Evolutionary conservation across 2,329 filamentous ascomycete genomes (phyloP).

Genomic region (Penicillium sp.): DNA sequence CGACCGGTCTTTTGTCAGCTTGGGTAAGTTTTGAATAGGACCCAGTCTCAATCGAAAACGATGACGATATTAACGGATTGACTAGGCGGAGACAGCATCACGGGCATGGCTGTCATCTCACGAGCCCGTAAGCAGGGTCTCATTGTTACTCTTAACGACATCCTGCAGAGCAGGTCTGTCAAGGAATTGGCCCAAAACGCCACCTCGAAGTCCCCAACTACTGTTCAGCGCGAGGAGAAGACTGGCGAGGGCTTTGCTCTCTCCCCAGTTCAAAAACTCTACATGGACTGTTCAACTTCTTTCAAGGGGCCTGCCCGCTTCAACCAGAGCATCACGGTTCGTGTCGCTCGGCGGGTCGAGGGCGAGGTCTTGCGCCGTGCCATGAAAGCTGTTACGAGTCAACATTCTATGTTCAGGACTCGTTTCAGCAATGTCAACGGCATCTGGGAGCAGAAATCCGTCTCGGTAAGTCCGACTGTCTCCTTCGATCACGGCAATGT

Average conservation of each 20-base stretch:
- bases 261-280: constrained; percentile 34
- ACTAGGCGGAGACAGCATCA: constrained; percentile 38
- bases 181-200: constrained; percentile 27
- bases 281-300: constrained; percentile 22
- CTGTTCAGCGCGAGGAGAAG: constrained; percentile 22
- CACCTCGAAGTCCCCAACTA: constrained; percentile 12
- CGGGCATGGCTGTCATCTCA: constrained; percentile 37
- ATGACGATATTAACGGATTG: constrained; percentile 8
- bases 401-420: constrained; percentile 34
- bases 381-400: constrained; percentile 27
- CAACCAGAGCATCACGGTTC: constrained; percentile 34
- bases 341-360: constrained; percentile 24
- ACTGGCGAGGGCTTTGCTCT: constrained; percentile 26
- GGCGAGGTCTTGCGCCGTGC: constrained; percentile 23
- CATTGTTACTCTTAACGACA: constrained; percentile 30
- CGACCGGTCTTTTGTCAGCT: constrained; percentile 34
- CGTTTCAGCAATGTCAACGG: constrained; percentile 23
- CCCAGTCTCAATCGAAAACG: not conserved
- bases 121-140: constrained; percentile 34
- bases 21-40: constrained; percentile 24
- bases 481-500: fast-evolving
- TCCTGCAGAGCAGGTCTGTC: constrained; percentile 32
- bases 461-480: constrained; percentile 19
- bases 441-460: constrained; percentile 27
- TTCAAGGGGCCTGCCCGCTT: constrained; percentile 26